Base-by-base conservation (phyloP, 768 basidiomycete species). In the Cyathus striatus region DNA sequence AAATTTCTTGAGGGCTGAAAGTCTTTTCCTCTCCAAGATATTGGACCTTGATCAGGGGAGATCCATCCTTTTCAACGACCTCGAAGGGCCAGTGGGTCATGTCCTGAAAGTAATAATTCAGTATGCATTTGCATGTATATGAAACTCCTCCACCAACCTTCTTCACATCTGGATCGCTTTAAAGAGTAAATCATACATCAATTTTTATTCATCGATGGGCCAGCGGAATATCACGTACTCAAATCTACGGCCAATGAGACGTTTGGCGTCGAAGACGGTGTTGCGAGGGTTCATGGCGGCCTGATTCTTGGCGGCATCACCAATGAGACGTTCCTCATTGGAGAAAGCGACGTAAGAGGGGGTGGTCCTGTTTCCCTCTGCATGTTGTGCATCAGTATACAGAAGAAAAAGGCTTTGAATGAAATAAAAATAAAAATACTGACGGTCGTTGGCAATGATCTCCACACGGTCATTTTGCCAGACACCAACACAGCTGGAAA, bases 391-490 rank as follows among this genome's bases (percentile, higher is more conserved):
- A n/a, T n/a, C n/a, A 43, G 36, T 34, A 41, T n/a, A 42, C 17
- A n/a, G n/a, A n/a, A 17, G 40, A 42, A 12, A 30, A n/a, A n/a
- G 9, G 27, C 27, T 30, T 30, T 20, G 40, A 2, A 18, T 24
- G 24, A 0, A 27, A n/a, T 21, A 26, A 17, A 23, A 39, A 7
- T 42, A 41, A 44, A 43, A 34, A 26, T 12, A 74, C 88, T 67
- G 55, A 90, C 87, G 90, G 78, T 93, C 90, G 59, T 93, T 93
- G 73, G 90, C 86, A 64, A 97, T 97, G 75, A 97, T 97, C 69
- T 98, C 94, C 58, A 98, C 94, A 59, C 95, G 92, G 80, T 98
- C 95, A 69, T 96, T 93, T 79, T 95, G 91, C 94, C 94, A 97
- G 60, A 98, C 93, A 75, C 92, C 95, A 56, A 97, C 95, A 66